Evolutionary conservation across 805 yeast species (phyloP).

Genomic region (Debaryomyces maramus): DNA sequence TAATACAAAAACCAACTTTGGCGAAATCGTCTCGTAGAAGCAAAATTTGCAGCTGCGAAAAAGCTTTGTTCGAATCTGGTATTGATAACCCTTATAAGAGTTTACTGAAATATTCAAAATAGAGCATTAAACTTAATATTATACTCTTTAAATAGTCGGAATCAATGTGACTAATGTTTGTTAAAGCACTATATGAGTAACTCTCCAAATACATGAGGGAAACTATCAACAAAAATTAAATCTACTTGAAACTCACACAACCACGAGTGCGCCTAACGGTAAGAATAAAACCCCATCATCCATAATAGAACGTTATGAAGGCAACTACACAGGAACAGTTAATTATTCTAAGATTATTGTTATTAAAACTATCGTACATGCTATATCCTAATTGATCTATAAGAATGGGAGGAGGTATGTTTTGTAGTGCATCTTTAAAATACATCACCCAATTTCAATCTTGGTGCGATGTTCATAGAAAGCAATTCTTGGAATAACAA

Average conservation of each 20-base stretch:
- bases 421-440: too few relatives aligned
- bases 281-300: too few relatives aligned
- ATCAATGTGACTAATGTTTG: background rate
- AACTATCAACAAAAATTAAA: too few relatives aligned
- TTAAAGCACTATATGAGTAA: too few relatives aligned
- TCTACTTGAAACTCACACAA: too few relatives aligned
- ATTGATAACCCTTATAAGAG: background rate
- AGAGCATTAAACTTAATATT: background rate
- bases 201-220: too few relatives aligned
- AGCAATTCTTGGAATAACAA: slow-evolving; percentile 92
- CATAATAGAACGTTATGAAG: too few relatives aligned
- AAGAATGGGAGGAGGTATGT: too few relatives aligned
- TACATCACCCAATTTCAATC: slow-evolving; percentile 85
- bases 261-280: too few relatives aligned
- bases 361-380: slow-evolving; percentile 1
- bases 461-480: slow-evolving; percentile 99
- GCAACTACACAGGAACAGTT: background rate
- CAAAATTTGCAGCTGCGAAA: slow-evolving; percentile 1
- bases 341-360: background rate
- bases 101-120: background rate
- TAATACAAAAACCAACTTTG: too few relatives aligned
- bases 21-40: too few relatives aligned
- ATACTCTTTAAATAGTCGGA: background rate
- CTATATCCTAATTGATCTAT: too few relatives aligned
- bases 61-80: background rate